A percentile compares a stretch with the other conserved stretches of the same genome.
Evolutionary conservation across 1,284 basidiomycete species (phyloP).

Genomic region (Chondrostereum purpureum): DNA sequence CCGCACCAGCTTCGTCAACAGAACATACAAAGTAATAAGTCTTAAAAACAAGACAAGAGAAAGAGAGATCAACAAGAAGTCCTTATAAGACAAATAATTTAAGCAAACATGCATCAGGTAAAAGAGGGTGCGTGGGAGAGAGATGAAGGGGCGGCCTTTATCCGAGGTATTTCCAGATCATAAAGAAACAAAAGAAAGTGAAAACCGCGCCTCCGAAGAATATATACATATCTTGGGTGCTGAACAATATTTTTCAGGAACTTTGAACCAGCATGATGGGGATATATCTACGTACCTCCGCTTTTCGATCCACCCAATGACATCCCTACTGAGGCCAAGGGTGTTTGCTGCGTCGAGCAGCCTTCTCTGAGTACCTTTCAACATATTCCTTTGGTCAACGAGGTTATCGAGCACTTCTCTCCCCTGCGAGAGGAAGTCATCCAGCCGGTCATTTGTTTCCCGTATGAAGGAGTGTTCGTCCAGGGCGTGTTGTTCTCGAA

Average conservation of each 20-base stretch:
- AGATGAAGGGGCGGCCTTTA: too few species aligned
- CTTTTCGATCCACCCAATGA: conserved; percentile 92
- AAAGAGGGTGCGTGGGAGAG: too few species aligned
- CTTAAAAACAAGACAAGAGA: too few species aligned
- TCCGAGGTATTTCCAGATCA: conserved; percentile 87
- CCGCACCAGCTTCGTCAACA: too few species aligned
- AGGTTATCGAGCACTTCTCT: conserved; percentile 85
- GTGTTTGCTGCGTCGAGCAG: conserved; percentile 88
- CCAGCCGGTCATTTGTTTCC: conserved; percentile 72
- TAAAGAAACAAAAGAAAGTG: conserved; percentile 86
- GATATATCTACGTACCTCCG: conserved; percentile 62
- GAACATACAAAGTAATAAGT: too few species aligned
- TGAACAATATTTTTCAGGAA: conserved; percentile 23
- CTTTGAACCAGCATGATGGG: neutral
- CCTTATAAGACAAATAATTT: too few species aligned
- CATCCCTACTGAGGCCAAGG: conserved; percentile 83
- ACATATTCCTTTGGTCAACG: conserved; percentile 83
- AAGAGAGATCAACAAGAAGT: too few species aligned
- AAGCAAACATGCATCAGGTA: too few species aligned
- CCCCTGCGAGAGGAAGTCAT: conserved; percentile 88
- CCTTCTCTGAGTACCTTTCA: conserved; percentile 85
- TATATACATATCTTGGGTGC: conserved; percentile 90
- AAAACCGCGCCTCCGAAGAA: conserved; percentile 79
- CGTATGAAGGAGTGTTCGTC: conserved; percentile 84
- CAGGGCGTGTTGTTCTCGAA: conserved; percentile 72